phyloP scores from a whole-genome alignment of 2,329 filamentous ascomycete genomes.

The Alternaria ethzedia region DNA sequence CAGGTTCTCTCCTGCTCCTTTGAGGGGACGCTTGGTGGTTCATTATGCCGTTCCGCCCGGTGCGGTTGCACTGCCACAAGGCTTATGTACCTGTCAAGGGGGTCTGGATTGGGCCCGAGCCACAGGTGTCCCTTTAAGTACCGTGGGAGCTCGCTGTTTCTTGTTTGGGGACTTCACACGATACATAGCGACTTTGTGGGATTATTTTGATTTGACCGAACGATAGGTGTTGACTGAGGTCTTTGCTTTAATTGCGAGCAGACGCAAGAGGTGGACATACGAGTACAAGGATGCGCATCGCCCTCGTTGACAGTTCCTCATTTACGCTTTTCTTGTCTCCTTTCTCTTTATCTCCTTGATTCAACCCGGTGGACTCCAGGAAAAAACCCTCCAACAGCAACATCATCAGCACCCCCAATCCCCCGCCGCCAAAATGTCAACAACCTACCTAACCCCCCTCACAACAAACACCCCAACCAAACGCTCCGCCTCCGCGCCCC shows the following conservation, averaged over 20 bases:
- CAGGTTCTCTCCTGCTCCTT: not conserved
- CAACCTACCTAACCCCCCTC: not conserved
- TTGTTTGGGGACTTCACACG: not conserved
- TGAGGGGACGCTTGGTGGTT: not conserved
- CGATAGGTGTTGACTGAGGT: not conserved
- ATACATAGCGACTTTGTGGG: not conserved
- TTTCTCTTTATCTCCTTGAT: not conserved
- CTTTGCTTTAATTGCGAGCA: not conserved
- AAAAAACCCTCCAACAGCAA: not conserved
- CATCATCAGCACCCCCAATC: not conserved
- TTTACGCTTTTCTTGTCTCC: not conserved
- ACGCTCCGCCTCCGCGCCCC: not conserved
- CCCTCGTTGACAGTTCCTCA: not conserved
- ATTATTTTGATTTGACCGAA: not conserved
- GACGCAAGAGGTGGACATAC: not conserved
- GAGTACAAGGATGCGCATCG: conserved; percentile 1
- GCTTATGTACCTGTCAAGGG: not conserved
- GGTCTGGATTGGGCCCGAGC: not conserved
- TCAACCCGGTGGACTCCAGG: not conserved
- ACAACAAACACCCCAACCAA: not conserved
- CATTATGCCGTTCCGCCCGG: not conserved
- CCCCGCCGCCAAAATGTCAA: not conserved
- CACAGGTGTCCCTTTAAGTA: not conserved
- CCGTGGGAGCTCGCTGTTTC: not conserved
- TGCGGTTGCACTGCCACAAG: not conserved